Evolutionary conservation across 768 basidiomycete genomes (phyloP).

Genomic region (Fistulinella prunicolor): DNA sequence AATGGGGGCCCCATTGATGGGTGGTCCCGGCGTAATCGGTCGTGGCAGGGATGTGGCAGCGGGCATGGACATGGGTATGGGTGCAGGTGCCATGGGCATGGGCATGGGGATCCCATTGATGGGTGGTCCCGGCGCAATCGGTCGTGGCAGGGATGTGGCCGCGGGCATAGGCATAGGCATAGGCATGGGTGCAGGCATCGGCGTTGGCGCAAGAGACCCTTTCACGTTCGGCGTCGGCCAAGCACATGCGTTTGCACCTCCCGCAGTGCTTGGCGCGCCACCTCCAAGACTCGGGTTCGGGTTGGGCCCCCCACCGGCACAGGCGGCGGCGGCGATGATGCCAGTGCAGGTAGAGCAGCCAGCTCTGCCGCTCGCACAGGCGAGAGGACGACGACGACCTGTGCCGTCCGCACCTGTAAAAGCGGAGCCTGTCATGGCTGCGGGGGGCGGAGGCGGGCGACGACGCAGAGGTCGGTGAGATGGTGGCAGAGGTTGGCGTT

Average conservation of each 20-base stretch:
- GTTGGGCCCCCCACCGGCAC: neutral
- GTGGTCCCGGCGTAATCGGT: no score
- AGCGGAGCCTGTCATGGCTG: slow-evolving; percentile 1
- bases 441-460: slow-evolving; percentile 5
- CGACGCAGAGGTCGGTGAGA: slow-evolving; percentile 11
- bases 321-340: neutral
- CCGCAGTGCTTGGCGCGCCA: neutral
- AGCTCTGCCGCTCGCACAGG: neutral
- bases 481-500: neutral
- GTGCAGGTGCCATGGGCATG: neutral
- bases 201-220: no score
- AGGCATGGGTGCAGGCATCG: slow-evolving; percentile 2
- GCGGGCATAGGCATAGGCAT: neutral
- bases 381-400: slow-evolving; percentile 1
- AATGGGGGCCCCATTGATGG: no score
- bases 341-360: neutral
- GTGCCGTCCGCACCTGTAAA: neutral
- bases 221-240: slow-evolving; percentile 19
- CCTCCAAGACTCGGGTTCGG: neutral
- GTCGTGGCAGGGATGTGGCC: no score
- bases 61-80: neutral
- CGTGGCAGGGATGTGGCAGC: no score
- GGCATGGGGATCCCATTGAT: neutral
- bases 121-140: no score
- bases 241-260: slow-evolving; percentile 9